phyloP scores from a whole-genome alignment of 2,329 filamentous ascomycete species.

The Penicillium fuscoglaucum region DNA sequence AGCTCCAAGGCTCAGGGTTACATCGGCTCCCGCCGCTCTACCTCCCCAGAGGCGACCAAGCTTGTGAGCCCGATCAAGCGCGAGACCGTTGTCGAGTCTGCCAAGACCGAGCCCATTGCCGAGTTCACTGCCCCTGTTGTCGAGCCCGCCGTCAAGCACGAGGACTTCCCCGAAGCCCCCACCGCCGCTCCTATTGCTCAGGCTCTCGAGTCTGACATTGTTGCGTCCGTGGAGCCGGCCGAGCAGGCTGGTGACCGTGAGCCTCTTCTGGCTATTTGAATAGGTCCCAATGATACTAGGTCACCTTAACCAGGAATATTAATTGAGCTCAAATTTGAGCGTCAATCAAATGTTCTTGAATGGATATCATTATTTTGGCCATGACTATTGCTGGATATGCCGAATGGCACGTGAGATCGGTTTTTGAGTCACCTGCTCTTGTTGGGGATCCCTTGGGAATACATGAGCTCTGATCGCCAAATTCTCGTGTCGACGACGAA shows the following conservation, averaged over 20 bases:
- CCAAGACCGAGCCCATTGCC: conserved; percentile 18
- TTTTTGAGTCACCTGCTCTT: conserved; percentile 4
- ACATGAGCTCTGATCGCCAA: conserved; percentile 7
- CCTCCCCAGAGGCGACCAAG: conserved; percentile 37
- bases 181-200: conserved; percentile 39
- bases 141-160: conserved; percentile 42
- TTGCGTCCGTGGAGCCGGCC: conserved; percentile 29
- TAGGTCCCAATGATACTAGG: background rate
- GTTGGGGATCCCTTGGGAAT: conserved; percentile 9
- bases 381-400: conserved; percentile 14
- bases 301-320: background rate
- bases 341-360: conserved; percentile 1
- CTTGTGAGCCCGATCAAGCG: conserved; percentile 16
- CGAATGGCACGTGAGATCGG: conserved; percentile 11
- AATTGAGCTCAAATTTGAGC: background rate
- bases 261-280: conserved; percentile 37
- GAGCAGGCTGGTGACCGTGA: conserved; percentile 34
- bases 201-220: conserved; percentile 20
- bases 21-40: conserved; percentile 44
- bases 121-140: conserved; percentile 37
- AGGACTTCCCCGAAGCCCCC: conserved; percentile 53
- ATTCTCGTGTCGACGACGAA: conserved; percentile 15
- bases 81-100: conserved; percentile 2
- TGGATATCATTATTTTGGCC: conserved; percentile 7
- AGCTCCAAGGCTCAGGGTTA: conserved; percentile 60